Evolutionary conservation across 352 stramenopile genomes (phyloP), one percentile per base, ranked within the genome.

Genomic region (Pythium apleroticum): DNA sequence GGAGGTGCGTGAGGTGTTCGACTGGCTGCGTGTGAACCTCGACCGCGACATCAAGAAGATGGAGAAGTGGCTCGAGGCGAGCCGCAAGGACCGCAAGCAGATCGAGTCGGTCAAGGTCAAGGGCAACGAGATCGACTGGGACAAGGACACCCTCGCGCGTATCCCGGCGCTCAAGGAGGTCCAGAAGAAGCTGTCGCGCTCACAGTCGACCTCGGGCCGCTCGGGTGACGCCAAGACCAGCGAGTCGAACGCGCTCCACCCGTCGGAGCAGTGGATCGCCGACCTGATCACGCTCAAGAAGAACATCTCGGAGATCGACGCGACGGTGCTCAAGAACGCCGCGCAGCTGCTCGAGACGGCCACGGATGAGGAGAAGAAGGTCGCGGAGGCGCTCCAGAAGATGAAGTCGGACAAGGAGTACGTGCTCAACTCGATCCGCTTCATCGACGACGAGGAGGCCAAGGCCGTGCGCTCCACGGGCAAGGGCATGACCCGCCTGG

Each of bases 371-470:
- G 87, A 95, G 65, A 73, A 83, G 20, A 72, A 81, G 22, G 87
- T 95, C 22, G 74, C 74, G 27, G 65, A 73, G 15, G 76, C 87
- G 52, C 62, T 95, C 3, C 89, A 93, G 68, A 91, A 89, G 74
- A 92, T 95, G 81, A 91, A 93, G 77, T 78, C 73, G 50, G 83
- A 91, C 75, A 93, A 93, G 78, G 87, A 95, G 73, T 92, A 93
- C 69, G 82, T 95, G 71, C 79, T 95, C 2, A 95, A 95, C 76
- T 90, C 81, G 69, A 89, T 95, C 60, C 87, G 87, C 53, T 93
- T 95, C 64, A 93, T 95, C 75, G 87, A 95, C 69, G 83, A 93
- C 56, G 87, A 95, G 68, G 87, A 95, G 73, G 87, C 87, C 28
- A 93, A 93, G 75, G 87, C 87, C n/a, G 87, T 95, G 56, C 84